phyloP scores from a whole-genome alignment of 257 asterid genomes.

The Nicotiana benthamiana region DNA sequence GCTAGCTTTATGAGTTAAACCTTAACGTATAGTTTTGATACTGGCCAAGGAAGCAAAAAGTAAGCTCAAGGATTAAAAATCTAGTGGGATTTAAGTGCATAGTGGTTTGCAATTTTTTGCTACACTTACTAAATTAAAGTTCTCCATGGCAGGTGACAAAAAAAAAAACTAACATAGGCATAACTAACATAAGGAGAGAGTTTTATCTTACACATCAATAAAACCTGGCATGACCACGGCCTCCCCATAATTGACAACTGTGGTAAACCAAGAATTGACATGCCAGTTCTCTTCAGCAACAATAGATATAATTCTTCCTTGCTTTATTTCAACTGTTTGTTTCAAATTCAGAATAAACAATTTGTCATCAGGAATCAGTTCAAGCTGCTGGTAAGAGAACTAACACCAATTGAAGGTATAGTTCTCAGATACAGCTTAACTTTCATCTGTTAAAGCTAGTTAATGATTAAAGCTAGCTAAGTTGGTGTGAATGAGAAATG shows the following conservation, averaged over 20 bases:
- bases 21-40: background rate
- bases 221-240: constrained; percentile 94
- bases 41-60: background rate
- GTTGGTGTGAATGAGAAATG: too few species aligned
- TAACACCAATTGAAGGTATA: background rate
- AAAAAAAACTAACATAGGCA: background rate
- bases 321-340: constrained; percentile 66
- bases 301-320: constrained; percentile 59
- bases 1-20: background rate
- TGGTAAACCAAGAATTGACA: constrained; percentile 30
- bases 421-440: background rate
- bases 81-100: background rate
- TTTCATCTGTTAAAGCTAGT: too few species aligned
- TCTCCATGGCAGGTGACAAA: background rate
- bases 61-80: background rate
- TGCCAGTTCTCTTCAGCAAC: constrained; percentile 68
- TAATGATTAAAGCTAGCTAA: too few species aligned
- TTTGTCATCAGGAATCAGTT: background rate
- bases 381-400: background rate
- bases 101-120: background rate
- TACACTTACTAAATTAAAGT: background rate
- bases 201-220: constrained; percentile 70
- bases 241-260: constrained; percentile 58
- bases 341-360: constrained; percentile 16
- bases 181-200: background rate